Evolutionary conservation across 352 stramenopile genomes (phyloP), one percentile per base, ranked within the genome.

Genomic region (Hyaloperonospora brassicae): DNA sequence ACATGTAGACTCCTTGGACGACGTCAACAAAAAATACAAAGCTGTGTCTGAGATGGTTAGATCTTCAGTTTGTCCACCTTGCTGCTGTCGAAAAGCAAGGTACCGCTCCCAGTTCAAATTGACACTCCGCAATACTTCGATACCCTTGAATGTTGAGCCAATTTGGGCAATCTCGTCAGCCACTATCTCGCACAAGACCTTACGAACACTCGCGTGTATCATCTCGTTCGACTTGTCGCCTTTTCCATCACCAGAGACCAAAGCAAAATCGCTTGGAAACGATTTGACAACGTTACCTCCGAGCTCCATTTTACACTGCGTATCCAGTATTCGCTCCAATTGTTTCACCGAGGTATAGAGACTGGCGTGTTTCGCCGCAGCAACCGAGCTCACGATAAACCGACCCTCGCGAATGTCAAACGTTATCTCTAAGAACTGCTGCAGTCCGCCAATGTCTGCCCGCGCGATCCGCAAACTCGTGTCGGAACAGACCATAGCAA

Each of bases 41-140:
- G 83, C 78, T n/a, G 73, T 79, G 11, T 87, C 70, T 6, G 83
- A 93, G n/a, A 93, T 88, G 14, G 83, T 74, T n/a, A 93, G 57
- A 55, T 89, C 78, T 52, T 89, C 76, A 17, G 73, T 77, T 49
- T 87, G 79, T 10, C 73, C 82, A 8, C 83, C 78, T 36, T 90
- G 81, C 21, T 93, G 79, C 51, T 90, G 79, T 22, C 83, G 76
- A 35, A 93, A 93, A 61, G 81, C 64, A 44, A 93, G 80, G 60
- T 93, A 93, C 2, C 80, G 74, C 39, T 93, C 83, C 83, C 83
- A 93, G 52, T 87, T 93, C 40, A 93, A 62, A 47, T 73, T 86
- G 13, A 93, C 68, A 57, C 79, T 85, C 23, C 79, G 78, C 34
- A 89, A 67, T 12, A 93, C 78, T 60, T 90, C 79, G 47, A 93